Evolutionary conservation across 2,329 filamentous ascomycete genomes (phyloP).

Genomic region (Pestalotiopsis sp.): DNA sequence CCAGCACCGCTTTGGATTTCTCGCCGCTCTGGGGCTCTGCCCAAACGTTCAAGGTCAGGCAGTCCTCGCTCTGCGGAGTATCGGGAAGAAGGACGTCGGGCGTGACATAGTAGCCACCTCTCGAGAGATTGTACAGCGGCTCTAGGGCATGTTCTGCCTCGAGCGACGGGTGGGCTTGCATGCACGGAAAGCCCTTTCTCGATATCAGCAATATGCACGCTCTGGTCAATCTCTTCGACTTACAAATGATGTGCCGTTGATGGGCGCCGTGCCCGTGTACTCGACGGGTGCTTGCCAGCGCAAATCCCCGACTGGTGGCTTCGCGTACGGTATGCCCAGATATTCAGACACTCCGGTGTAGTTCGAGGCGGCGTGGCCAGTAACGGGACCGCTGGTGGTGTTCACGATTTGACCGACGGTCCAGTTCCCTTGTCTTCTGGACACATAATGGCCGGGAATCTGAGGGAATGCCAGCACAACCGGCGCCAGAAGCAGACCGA

Average conservation of each 20-base stretch:
- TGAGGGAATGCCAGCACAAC: background rate
- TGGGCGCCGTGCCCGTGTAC: background rate
- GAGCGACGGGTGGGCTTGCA: conserved; percentile 10
- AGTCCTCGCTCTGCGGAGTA: conserved; percentile 35
- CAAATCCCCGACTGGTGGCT: conserved; percentile 11
- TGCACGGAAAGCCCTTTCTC: background rate
- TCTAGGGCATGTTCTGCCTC: conserved; percentile 2
- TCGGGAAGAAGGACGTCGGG: conserved; percentile 16
- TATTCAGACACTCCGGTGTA: conserved; percentile 9
- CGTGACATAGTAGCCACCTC: conserved; percentile 2
- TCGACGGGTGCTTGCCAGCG: conserved; percentile 8
- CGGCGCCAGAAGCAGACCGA: background rate
- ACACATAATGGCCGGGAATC: background rate
- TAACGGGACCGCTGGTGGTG: conserved; percentile 14
- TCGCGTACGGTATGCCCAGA: conserved; percentile 13
- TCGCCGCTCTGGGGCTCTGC: conserved; percentile 17
- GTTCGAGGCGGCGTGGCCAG: conserved; percentile 6
- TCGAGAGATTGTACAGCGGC: conserved; percentile 2
- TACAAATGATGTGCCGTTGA: conserved; percentile 9
- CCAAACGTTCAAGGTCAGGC: conserved; percentile 42
- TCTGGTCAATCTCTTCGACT: background rate
- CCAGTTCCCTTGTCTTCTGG: background rate
- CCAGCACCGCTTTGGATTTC: conserved; percentile 18
- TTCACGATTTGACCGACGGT: conserved; percentile 6
- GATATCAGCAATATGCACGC: background rate